Base-by-base conservation (phyloP, 768 basidiomycete genomes). In the Xerocomellus dryophilus region DNA sequence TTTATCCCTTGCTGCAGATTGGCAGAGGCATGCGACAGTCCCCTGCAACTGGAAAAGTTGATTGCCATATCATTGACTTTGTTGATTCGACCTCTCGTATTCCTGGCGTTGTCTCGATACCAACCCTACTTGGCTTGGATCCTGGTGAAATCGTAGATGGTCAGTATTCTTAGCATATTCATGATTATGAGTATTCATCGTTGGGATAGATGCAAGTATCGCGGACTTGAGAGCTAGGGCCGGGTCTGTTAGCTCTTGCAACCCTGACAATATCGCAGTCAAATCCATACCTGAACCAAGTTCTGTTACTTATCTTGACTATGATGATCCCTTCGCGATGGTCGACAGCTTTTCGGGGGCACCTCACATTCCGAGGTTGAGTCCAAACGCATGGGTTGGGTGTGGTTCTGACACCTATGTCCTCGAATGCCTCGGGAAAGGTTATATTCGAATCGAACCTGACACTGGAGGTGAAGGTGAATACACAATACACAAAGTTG, bases 31-130 rank as follows among this genome's bases (percentile, higher is more conserved):
- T 98, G 82, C 78, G 95, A 54, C 78, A 89, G 29, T 94, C 90
- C 3, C 88, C 90, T 9, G 66, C 66, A 8, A 93, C 90, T 0
- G 88, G 84, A 47, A 98, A 98, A 70, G 60, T 67, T 42, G 84
- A 96, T 65, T 98, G 95, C 68, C 83, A 80, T 12, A 83, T 98
- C 53, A 89, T 98, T 58, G 95, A 98, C 66, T 88, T 97, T 58
- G 92, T 94, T 15, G 93, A 95, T 64, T 86, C 82, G 36, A 75
- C 81, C 20, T 75, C 74, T 35, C 80, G 86, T 9, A 81, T 92
- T 4, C 67, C 79, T 8, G 91, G 92, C 11, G 75, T 94, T 25
- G 73, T 93, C 23, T 90, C 85, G 15, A 78, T 81, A 11, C 94
- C 95, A 0, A 91, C 88, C 7, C 72, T 98, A 11, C 89, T 94